Evolutionary conservation across 179 eudicot species (phyloP).

Genomic region (Nepenthes alata): DNA sequence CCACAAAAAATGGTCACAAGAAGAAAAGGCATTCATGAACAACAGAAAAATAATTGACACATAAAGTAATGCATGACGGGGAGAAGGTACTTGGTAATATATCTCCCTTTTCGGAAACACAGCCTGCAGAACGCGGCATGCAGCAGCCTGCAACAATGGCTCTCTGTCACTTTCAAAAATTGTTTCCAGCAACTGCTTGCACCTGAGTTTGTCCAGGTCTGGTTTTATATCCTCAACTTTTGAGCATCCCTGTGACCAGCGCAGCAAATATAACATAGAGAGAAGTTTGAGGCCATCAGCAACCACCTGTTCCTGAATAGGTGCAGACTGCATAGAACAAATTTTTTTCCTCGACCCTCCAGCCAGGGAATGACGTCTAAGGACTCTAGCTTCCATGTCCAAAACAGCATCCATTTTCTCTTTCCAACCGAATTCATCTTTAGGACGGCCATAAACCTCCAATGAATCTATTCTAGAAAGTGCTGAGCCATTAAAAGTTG

Average conservation of each 20-base stretch:
- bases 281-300: constrained; percentile 92
- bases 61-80: not conserved
- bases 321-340: constrained; percentile 48
- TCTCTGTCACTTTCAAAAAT: constrained; percentile 91
- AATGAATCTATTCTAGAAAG: constrained; percentile 81
- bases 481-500: constrained; percentile 72
- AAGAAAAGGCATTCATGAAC: not conserved
- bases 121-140: constrained; percentile 85
- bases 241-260: constrained; percentile 41
- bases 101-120: constrained; percentile 68
- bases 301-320: constrained; percentile 78
- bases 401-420: constrained; percentile 96
- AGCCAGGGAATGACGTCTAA: constrained; percentile 62
- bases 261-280: constrained; percentile 53
- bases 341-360: constrained; percentile 58
- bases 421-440: constrained; percentile 99
- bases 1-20: constrained; percentile 1
- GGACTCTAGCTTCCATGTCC: constrained; percentile 89
- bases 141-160: constrained; percentile 80
- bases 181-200: constrained; percentile 72
- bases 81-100: constrained; percentile 59
- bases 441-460: constrained; percentile 96
- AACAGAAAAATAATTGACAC: not conserved
- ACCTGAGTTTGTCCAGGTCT: constrained; percentile 53
- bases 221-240: constrained; percentile 46